Base-by-base conservation (phyloP, 106 monocot species). In the Amphibolis antarctica region DNA sequence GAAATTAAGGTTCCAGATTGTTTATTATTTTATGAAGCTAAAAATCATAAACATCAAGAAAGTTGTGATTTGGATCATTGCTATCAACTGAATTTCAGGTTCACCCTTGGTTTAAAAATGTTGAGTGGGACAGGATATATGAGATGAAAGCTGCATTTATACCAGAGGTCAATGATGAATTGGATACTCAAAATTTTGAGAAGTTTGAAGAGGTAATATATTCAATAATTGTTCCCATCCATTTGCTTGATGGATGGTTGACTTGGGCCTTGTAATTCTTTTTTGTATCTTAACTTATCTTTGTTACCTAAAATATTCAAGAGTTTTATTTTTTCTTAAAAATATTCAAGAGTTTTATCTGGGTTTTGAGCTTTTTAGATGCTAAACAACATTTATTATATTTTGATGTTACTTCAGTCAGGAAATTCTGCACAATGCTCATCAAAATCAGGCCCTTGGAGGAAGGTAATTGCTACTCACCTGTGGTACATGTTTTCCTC, bases 171-270 rank as follows among this genome's bases (percentile, higher is more conserved):
- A 92, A 71, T 55, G 85, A 82, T 76, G 88, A 92, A 67, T 64
- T 88, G 71, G 92, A 92, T 66, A 92, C 92, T 31, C 92, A 92
- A 67, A 92, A 92, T 64, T 92, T 88, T 58, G 84, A 85, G 65
- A 92, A 88, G 63, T 92, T 92, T 68, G 92, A 92, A 28, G 88
- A 88, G 88, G 92, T 92, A 23, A 30, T 21, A 13, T 12, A 36
- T 36, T 36, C 36, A 36, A 36, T 2, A 4, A 7, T 2, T 36
- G n/a, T n/a, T n/a, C n/a, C n/a, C n/a, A n/a, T n/a, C n/a, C n/a
- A n/a, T n/a, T n/a, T n/a, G n/a, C n/a, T n/a, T n/a, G n/a, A n/a
- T n/a, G n/a, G n/a, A n/a, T n/a, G n/a, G n/a, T n/a, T n/a, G n/a
- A n/a, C n/a, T n/a, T n/a, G n/a, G n/a, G n/a, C n/a, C n/a, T n/a